Percentiles rank a stretch among this genome's conserved stretches.
phyloP scores from a whole-genome alignment of 495 filamentous ascomycete species.

The Penicillium coprophilum region DNA sequence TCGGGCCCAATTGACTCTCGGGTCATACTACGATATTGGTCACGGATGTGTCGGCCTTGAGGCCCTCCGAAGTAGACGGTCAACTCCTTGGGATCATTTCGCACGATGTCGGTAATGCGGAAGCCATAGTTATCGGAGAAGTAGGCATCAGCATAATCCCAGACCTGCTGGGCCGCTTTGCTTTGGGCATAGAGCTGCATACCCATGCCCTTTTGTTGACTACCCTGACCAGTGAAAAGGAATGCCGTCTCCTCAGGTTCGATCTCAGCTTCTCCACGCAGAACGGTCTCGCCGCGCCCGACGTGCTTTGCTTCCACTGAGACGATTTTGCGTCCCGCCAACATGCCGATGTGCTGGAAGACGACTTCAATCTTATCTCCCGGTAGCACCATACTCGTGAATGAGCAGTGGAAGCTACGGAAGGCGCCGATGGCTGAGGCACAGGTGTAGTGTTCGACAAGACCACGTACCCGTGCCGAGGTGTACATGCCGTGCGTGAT shows the following conservation, averaged over 20 bases:
- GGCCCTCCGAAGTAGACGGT: slow-evolving; percentile 37
- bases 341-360: slow-evolving; percentile 37
- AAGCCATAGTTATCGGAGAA: slow-evolving; percentile 35
- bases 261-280: slow-evolving; percentile 37
- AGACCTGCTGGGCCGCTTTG: slow-evolving; percentile 32
- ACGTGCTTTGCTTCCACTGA: neutral
- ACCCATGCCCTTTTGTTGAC: slow-evolving; percentile 43
- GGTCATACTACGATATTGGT: slow-evolving; percentile 22
- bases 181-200: slow-evolving; percentile 41
- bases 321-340: slow-evolving; percentile 30
- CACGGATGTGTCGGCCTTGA: too few species aligned
- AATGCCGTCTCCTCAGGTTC: slow-evolving; percentile 38
- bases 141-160: slow-evolving; percentile 41
- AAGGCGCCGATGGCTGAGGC: slow-evolving; percentile 12
- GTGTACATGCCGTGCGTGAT: slow-evolving; percentile 42
- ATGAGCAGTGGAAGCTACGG: slow-evolving; percentile 26
- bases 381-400: slow-evolving; percentile 41
- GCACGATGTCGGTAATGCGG: slow-evolving; percentile 24
- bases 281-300: slow-evolving; percentile 19
- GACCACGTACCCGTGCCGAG: slow-evolving; percentile 19
- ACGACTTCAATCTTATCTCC: slow-evolving; percentile 33
- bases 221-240: slow-evolving; percentile 48
- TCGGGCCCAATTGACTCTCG: neutral
- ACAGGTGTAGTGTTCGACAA: neutral
- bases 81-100: slow-evolving; percentile 39